Evolutionary conservation across 768 basidiomycete genomes (phyloP).

Genomic region (Crucibulum laeve): DNA sequence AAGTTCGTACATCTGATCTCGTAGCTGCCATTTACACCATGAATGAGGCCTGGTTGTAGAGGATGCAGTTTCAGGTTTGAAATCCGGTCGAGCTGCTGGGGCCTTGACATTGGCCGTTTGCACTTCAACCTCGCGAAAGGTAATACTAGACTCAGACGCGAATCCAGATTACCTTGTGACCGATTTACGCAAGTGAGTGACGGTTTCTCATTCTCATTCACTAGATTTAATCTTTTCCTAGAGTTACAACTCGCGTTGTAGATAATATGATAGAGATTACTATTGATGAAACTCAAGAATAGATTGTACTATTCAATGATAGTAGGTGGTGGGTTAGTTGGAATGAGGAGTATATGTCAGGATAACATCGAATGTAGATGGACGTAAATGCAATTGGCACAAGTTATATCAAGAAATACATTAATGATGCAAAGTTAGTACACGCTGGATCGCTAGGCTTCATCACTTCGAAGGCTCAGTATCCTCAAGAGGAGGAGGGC

Average conservation of each 20-base stretch:
- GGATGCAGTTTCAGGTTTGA: slow-evolving; percentile 83
- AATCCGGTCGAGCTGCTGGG: slow-evolving; percentile 72
- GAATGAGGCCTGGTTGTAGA: slow-evolving; percentile 76
- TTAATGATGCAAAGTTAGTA: no score
- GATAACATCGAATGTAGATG: no score
- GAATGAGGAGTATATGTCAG: no score
- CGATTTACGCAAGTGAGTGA: slow-evolving; percentile 60
- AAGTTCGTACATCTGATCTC: slow-evolving; percentile 11
- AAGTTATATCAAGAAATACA: no score
- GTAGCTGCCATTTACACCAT: neutral
- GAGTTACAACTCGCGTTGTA: slow-evolving; percentile 40
- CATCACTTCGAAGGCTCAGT: slow-evolving; percentile 42
- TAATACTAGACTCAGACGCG: slow-evolving; percentile 47
- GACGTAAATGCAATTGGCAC: no score
- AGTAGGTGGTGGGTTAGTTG: no score
- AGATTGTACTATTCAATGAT: no score
- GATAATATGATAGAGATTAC: slow-evolving; percentile 43
- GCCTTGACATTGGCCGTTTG: slow-evolving; percentile 77
- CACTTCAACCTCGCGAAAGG: slow-evolving; percentile 65
- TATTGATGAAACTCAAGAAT: slow-evolving; percentile 36
- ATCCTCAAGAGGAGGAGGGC: slow-evolving; percentile 82
- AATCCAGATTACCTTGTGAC: slow-evolving; percentile 63
- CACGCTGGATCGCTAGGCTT: no score
- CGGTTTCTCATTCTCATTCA: neutral
- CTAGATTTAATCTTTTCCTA: slow-evolving; percentile 12